Percentiles rank a stretch among this genome's conserved stretches.
phyloP scores from a whole-genome alignment of 2,329 filamentous ascomycete genomes.

The Fusarium aywerte region DNA sequence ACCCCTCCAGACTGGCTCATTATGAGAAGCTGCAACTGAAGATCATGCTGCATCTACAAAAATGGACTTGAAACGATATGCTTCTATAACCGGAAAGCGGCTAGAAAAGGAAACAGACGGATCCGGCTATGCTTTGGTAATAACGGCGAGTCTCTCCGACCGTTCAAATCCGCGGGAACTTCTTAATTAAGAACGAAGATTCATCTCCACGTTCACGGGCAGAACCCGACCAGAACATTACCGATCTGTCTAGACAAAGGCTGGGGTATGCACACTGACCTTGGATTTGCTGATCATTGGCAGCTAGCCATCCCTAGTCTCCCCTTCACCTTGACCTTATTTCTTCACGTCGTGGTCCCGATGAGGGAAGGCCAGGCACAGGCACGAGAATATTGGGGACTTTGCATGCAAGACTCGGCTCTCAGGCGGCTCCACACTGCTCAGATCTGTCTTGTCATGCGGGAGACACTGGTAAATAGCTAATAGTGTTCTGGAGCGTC shows the following conservation, averaged over 20 bases:
- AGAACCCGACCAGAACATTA: conserved; percentile 31
- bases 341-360: conserved; percentile 14
- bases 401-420: conserved; percentile 40
- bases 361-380: conserved; percentile 23
- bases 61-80: conserved; percentile 24
- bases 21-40: conserved; percentile 34
- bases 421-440: conserved; percentile 33
- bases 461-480: not conserved
- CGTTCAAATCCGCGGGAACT: conserved; percentile 20
- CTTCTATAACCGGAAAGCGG: conserved; percentile 31
- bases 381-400: conserved; percentile 28
- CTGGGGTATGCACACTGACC: conserved; percentile 12
- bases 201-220: conserved; percentile 21
- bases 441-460: conserved; percentile 33
- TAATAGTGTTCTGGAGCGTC: not conserved
- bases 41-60: conserved; percentile 38
- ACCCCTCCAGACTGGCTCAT: conserved; percentile 18
- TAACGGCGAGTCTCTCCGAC: conserved; percentile 22
- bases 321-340: conserved; percentile 27
- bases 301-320: conserved; percentile 11
- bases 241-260: conserved; percentile 15
- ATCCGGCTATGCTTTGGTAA: conserved; percentile 38
- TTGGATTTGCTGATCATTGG: conserved; percentile 24
- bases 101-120: conserved; percentile 45
- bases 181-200: not conserved